These are phyloP conservation scores for Eucalyptus leucophloia DNA, from an alignment of 345 rosid species.

Conservation along the genomic window DNA sequence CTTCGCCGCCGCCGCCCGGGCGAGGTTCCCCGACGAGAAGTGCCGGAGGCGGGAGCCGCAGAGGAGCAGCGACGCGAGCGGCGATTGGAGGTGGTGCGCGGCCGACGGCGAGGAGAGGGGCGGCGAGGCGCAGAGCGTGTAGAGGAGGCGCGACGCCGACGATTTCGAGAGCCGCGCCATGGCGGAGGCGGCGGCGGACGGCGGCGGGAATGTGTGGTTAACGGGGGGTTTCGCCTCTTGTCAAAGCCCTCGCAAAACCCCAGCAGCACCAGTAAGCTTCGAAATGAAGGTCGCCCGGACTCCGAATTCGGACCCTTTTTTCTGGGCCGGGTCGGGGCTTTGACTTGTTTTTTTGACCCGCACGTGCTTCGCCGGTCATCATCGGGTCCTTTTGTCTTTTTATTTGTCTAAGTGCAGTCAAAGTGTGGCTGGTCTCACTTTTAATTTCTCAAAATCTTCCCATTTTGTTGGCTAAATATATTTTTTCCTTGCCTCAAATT, in stretches of 20 bases:
- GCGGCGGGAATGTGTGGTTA: too few species aligned
- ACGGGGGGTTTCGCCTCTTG: not conserved
- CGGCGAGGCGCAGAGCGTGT: too few species aligned
- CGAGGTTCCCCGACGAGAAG: too few species aligned
- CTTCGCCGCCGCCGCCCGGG: too few species aligned
- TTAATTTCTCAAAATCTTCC: not conserved
- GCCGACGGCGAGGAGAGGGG: too few species aligned
- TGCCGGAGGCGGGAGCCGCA: too few species aligned
- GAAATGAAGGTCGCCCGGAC: not conserved
- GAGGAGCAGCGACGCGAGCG: too few species aligned
- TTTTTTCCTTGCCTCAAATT: not conserved
- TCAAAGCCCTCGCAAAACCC: not conserved
- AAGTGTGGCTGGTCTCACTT: not conserved
- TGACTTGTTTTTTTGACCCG: not conserved
- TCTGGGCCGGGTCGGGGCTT: not conserved
- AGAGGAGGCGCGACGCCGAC: too few species aligned
- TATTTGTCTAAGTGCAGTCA: not conserved
- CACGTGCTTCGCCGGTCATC: not conserved
- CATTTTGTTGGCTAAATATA: not conserved
- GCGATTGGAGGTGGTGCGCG: too few species aligned
- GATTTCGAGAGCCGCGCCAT: too few species aligned
- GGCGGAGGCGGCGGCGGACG: too few species aligned
- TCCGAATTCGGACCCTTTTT: not conserved
- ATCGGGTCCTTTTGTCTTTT: not conserved
- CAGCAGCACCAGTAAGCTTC: not conserved